phyloP scores from a whole-genome alignment of 2,329 filamentous ascomycete species.

The Verticillium klebahnii region DNA sequence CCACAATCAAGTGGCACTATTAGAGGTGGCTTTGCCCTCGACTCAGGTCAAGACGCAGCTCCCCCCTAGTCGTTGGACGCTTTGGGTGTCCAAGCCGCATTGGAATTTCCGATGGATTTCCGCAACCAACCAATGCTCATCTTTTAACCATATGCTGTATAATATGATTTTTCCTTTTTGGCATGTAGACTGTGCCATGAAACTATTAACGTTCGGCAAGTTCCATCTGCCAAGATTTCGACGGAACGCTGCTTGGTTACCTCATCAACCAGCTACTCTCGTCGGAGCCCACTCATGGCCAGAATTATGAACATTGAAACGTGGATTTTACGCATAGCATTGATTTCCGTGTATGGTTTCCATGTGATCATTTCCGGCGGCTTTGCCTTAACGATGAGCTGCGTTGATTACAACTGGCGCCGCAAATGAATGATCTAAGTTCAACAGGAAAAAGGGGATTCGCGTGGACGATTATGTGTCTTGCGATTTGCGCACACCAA shows the following conservation, averaged over 20 bases:
- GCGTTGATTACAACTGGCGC: not conserved
- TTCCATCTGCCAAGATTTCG: not conserved
- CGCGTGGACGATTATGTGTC: not conserved
- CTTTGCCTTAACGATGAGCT: not conserved
- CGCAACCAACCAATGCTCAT: not conserved
- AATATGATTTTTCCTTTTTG: not conserved
- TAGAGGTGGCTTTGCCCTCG: not conserved
- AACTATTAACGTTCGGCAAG: not conserved
- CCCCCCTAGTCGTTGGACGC: not conserved
- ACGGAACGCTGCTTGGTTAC: not conserved
- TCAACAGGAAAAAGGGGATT: not conserved
- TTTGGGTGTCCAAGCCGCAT: not conserved
- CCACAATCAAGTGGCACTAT: not conserved
- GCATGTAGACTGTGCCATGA: not conserved
- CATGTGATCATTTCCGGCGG: not conserved
- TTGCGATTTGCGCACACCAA: not conserved
- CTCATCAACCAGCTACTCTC: not conserved
- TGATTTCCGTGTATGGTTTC: not conserved
- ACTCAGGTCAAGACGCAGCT: not conserved
- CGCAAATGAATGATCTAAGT: not conserved
- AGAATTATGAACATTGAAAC: not conserved
- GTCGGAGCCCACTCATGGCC: not conserved
- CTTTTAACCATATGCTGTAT: not conserved
- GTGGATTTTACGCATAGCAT: not conserved
- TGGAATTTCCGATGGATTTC: conserved; percentile 1